These are phyloP conservation scores for Canna indica DNA, from an alignment of 176 grass and related monocot genomes.

Conservation along the genomic window DNA sequence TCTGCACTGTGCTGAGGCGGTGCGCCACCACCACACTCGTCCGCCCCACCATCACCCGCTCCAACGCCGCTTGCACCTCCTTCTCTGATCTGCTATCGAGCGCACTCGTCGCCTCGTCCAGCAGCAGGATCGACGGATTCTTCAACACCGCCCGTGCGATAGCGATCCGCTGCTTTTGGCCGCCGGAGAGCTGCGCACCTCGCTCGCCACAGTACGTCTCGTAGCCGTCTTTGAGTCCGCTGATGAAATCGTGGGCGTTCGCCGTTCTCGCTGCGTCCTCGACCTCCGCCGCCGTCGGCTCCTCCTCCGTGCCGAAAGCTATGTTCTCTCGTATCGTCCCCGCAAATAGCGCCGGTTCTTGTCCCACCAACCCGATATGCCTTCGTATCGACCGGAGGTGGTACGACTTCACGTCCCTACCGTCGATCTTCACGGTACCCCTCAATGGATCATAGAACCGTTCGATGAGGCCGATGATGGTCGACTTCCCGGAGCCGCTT, in stretches of 20 bases:
- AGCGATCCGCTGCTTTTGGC: slow-evolving; percentile 90
- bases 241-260: slow-evolving; percentile 8
- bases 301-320: neutral
- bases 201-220: slow-evolving; percentile 4
- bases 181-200: slow-evolving; percentile 75
- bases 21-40: slow-evolving; percentile 9
- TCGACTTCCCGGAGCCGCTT: slow-evolving; percentile 6
- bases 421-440: neutral
- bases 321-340: slow-evolving; percentile 3
- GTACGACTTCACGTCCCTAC: neutral
- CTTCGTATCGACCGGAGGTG: neutral
- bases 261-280: neutral
- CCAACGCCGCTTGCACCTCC: slow-evolving; percentile 11
- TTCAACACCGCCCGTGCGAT: slow-evolving; percentile 81
- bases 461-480: slow-evolving; percentile 3
- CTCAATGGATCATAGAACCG: neutral
- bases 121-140: slow-evolving; percentile 67
- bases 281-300: neutral
- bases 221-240: neutral
- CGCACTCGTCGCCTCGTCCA: slow-evolving; percentile 91
- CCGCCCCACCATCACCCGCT: slow-evolving; percentile 2
- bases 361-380: neutral
- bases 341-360: slow-evolving; percentile 1
- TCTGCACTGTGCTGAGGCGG: neutral
- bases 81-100: slow-evolving; percentile 32